Percentiles rank a stretch among this genome's conserved stretches.
phyloP scores from a whole-genome alignment of 2,329 filamentous ascomycete genomes.

The Penicillium aurantiogriseum region DNA sequence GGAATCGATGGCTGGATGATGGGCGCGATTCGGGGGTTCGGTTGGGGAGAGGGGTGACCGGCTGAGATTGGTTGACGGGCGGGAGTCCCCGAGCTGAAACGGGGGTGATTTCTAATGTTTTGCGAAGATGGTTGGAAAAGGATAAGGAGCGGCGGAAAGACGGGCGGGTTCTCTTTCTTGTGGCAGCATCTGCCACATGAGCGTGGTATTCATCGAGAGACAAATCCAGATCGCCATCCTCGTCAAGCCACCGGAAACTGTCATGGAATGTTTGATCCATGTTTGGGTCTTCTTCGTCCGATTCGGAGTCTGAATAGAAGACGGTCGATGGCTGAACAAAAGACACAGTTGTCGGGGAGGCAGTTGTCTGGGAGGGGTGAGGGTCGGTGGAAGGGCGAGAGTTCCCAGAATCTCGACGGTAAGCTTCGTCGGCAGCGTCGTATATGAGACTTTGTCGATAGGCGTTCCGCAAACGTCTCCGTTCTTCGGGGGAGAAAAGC shows the following conservation, averaged over 20 bases:
- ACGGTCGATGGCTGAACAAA: slow-evolving; percentile 23
- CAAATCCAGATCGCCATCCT: slow-evolving; percentile 69
- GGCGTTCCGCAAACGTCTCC: slow-evolving; percentile 56
- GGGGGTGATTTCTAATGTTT: slow-evolving; percentile 29
- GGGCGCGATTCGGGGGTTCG: slow-evolving; percentile 41
- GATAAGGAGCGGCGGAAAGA: slow-evolving; percentile 72
- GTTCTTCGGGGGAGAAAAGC: slow-evolving; percentile 71
- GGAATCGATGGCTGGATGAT: slow-evolving; percentile 45
- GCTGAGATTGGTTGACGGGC: slow-evolving; percentile 47
- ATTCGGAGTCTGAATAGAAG: slow-evolving; percentile 33
- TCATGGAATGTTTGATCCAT: slow-evolving; percentile 61
- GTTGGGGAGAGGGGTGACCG: slow-evolving; percentile 28
- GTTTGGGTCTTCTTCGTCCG: slow-evolving; percentile 33
- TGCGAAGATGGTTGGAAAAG: slow-evolving; percentile 65
- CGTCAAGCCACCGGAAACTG: slow-evolving; percentile 71
- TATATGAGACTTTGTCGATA: slow-evolving; percentile 54
- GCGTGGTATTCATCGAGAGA: slow-evolving; percentile 69
- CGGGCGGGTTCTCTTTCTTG: slow-evolving; percentile 39
- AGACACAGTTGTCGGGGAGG: slow-evolving; percentile 14
- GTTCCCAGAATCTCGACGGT: slow-evolving; percentile 44
- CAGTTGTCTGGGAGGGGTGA: slow-evolving; percentile 12
- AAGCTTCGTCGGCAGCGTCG: slow-evolving; percentile 60
- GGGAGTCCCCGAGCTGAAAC: slow-evolving; percentile 36
- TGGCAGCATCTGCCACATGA: slow-evolving; percentile 54
- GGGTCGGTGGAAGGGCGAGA: slow-evolving; percentile 30